Conservation (phyloP, 2,329 filamentous ascomycete genomes). For the Epichloe gansuensis region DNA sequence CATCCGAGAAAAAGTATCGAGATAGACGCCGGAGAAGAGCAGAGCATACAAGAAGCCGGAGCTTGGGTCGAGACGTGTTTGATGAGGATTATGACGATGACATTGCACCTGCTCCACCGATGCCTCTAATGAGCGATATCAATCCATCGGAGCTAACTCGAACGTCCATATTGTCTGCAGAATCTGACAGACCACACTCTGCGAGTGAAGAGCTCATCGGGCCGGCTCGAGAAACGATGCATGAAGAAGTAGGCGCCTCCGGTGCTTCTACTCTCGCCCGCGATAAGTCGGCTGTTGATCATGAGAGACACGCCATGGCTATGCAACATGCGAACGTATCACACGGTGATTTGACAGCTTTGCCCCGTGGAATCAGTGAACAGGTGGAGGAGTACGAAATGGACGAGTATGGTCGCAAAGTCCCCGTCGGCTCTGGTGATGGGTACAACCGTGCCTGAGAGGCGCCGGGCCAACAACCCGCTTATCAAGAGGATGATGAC, state of each 20-base stretch:
- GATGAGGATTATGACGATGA: conserved; percentile 38
- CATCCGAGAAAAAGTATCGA: conserved; percentile 39
- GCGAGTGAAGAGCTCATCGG: conserved; percentile 47
- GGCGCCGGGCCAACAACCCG: conserved; percentile 17
- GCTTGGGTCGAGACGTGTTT: conserved; percentile 32
- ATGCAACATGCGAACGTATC: conserved; percentile 55
- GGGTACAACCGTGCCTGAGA: conserved; percentile 24
- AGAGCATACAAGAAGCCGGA: conserved; percentile 34
- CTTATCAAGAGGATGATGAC: conserved; percentile 29
- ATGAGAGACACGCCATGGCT: conserved; percentile 48
- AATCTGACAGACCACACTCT: conserved; percentile 61
- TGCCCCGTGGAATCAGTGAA: conserved; percentile 36
- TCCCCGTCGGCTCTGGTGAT: conserved; percentile 30
- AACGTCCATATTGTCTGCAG: conserved; percentile 73
- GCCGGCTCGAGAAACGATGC: conserved; percentile 43
- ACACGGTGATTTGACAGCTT: conserved; percentile 43
- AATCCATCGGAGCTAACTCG: conserved; percentile 79
- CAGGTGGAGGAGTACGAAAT: conserved; percentile 36
- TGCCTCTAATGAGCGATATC: conserved; percentile 81
- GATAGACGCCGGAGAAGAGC: conserved; percentile 39
- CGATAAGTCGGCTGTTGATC: conserved; percentile 37
- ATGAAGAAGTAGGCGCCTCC: conserved; percentile 45
- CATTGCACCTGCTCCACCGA: conserved; percentile 51
- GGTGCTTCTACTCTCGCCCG: conserved; percentile 52
- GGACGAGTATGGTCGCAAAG: conserved; percentile 31